Conservation (phyloP, 2,329 filamentous ascomycete species). For the Claviceps pazoutovae region DNA sequence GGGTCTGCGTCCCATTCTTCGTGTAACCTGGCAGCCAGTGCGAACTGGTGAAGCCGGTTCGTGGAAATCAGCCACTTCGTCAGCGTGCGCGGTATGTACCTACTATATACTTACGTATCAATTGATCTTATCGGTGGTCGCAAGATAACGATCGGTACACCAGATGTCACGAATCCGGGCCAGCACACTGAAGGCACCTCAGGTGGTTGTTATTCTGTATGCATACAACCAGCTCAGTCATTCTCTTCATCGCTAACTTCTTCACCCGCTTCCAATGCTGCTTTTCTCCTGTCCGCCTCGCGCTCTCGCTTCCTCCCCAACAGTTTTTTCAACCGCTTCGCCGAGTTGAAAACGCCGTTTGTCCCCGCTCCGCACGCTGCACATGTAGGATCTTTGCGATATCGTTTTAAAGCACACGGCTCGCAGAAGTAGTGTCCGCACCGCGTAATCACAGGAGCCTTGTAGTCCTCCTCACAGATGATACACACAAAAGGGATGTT, state of each 20-base stretch:
- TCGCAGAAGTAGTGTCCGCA: slow-evolving; percentile 97
- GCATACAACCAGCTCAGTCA: slow-evolving; percentile 1
- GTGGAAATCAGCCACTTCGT: too few relatives aligned
- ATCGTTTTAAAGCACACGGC: slow-evolving; percentile 71
- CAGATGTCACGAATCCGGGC: too few relatives aligned
- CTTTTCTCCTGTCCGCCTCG: slow-evolving; percentile 42
- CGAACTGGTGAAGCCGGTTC: too few relatives aligned
- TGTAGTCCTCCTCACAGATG: slow-evolving; percentile 69
- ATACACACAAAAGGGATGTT: slow-evolving; percentile 84
- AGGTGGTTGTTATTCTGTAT: too few relatives aligned
- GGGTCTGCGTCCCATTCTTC: too few relatives aligned
- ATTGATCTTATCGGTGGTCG: too few relatives aligned
- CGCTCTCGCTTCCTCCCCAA: slow-evolving; percentile 58
- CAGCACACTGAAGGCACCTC: too few relatives aligned
- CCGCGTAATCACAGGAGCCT: slow-evolving; percentile 68
- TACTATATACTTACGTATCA: too few relatives aligned
- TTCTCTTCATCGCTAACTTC: slow-evolving; percentile 32
- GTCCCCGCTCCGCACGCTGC: slow-evolving; percentile 76
- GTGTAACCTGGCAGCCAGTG: too few relatives aligned
- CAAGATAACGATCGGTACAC: too few relatives aligned
- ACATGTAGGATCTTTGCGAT: slow-evolving; percentile 75
- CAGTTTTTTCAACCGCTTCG: slow-evolving; percentile 69
- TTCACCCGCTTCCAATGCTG: slow-evolving; percentile 36
- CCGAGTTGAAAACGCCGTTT: slow-evolving; percentile 77
- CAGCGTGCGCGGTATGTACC: too few relatives aligned